Percentiles rank a stretch among this genome's conserved stretches.
These are phyloP conservation scores for Westerdykella aurantiaca DNA, from an alignment of 2,329 filamentous ascomycete genomes.

Conservation along the genomic window DNA sequence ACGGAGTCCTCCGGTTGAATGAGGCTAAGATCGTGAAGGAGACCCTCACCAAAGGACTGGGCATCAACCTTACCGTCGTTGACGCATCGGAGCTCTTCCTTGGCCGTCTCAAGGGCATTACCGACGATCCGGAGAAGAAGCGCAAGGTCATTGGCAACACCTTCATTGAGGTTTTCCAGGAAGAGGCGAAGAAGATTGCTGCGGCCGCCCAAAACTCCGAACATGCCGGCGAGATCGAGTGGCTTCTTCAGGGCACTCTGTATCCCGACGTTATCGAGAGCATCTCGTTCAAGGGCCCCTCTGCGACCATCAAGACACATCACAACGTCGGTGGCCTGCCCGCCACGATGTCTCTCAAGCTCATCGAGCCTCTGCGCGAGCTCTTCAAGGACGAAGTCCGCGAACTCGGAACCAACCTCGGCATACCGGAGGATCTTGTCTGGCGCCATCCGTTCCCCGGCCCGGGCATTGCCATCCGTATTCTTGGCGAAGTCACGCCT, in stretches of 20 bases:
- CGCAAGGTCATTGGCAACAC: slow-evolving; percentile 82
- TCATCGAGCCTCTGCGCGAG: slow-evolving; percentile 73
- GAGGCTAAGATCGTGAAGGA: slow-evolving; percentile 78
- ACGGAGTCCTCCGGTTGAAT: slow-evolving; percentile 76
- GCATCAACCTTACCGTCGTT: slow-evolving; percentile 84
- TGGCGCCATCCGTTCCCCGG: slow-evolving; percentile 75
- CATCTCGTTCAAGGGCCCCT: slow-evolving; percentile 68
- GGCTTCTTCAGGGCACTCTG: slow-evolving; percentile 80
- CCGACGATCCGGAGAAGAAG: slow-evolving; percentile 74
- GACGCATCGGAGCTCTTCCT: slow-evolving; percentile 76
- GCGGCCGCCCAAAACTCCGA: slow-evolving; percentile 61
- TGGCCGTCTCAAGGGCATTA: slow-evolving; percentile 65
- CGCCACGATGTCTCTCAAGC: slow-evolving; percentile 56
- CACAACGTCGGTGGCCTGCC: slow-evolving; percentile 68
- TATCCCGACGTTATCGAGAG: slow-evolving; percentile 70
- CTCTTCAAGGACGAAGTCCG: slow-evolving; percentile 83
- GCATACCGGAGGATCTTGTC: slow-evolving; percentile 68
- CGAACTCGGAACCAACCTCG: slow-evolving; percentile 61
- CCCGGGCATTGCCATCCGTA: slow-evolving; percentile 68
- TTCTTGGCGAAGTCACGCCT: slow-evolving; percentile 77
- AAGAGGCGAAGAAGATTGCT: slow-evolving; percentile 70
- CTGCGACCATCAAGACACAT: slow-evolving; percentile 67
- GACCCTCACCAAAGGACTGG: slow-evolving; percentile 70
- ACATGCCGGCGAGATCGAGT: slow-evolving; percentile 71
- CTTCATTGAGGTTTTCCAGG: slow-evolving; percentile 79